Base-by-base conservation (phyloP, 139 green algal genomes). In the Micractinium sp. region DNA sequence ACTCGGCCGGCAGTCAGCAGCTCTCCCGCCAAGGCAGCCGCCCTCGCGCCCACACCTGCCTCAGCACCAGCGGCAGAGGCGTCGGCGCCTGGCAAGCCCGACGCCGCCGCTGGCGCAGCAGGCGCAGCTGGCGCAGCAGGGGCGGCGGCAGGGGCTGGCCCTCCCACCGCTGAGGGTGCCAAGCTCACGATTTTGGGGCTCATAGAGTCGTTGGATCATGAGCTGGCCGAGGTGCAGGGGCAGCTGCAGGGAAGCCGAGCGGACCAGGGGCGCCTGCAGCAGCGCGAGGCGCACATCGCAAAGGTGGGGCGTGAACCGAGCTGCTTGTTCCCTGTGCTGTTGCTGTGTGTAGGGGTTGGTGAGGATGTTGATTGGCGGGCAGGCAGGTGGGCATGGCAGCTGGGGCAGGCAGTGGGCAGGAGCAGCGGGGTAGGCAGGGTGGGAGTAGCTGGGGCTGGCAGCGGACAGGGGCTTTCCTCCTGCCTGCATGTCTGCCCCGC, bases 201-300 rank as follows among this genome's bases (percentile, higher is more conserved):
- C 5, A 88, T 92, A 1, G 66, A 87, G 79, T 23, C 41, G n/a
- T 22, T 76, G 19, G 79, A 90, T 25, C 38, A 63, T 0, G 85
- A 88, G 23, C 36, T 92, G 14, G 79, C 85, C 12, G 71, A 82
- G 53, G 78, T 92, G 79, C 63, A 90, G 60, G 7, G 63, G 69
- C 60, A 85, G 67, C 61, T 89, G 35, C 77, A 84, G 33, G 86
- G 76, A 25, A 85, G 75, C 36, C n/a, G 47, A 0, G 74, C 41
- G 12, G 76, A 92, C 19, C 67, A 81, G 85, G 79, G 81, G 41
- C 79, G 67, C 0, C 36, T 81, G 81, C 56, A 85, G 80, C 35
- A 82, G 33, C 79, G 56, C 4, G 74, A 87, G 81, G 47, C 81
- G 3, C 69, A 82, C 29, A 66, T 91, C 16, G 29, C 36, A 25